A percentile compares a stretch with the other conserved stretches of the same genome.
These are phyloP conservation scores for Neopestalotiopsis rosae DNA, from an alignment of 2,329 filamentous ascomycete genomes.

Conservation along the genomic window DNA sequence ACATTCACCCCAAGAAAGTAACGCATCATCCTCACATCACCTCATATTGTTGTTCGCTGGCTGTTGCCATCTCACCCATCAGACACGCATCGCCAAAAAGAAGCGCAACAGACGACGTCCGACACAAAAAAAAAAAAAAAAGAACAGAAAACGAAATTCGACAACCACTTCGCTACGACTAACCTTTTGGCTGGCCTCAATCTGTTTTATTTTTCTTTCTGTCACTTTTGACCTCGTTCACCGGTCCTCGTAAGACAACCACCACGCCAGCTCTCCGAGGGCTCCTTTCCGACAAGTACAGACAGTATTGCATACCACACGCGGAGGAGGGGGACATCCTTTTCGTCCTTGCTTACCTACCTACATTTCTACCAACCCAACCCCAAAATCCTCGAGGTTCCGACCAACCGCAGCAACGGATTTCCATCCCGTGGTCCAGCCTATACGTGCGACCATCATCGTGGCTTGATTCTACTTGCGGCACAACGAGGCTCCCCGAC, in stretches of 20 bases:
- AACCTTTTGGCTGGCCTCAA: not conserved
- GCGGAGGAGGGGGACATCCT: not conserved
- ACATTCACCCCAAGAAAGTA: slow-evolving; percentile 1
- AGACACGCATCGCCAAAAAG: not conserved
- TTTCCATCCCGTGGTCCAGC: slow-evolving; percentile 9
- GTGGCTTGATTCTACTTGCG: slow-evolving; percentile 11
- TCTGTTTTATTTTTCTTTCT: not conserved
- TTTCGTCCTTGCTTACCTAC: not conserved
- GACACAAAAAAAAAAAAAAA: not conserved
- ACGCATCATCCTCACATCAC: slow-evolving; percentile 2
- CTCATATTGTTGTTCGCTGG: not conserved
- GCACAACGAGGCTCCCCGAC: not conserved
- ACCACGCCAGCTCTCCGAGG: not conserved
- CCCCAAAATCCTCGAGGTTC: not conserved
- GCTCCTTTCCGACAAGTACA: not conserved
- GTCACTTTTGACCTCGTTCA: not conserved
- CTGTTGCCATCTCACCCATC: not conserved
- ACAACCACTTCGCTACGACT: not conserved
- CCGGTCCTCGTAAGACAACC: not conserved
- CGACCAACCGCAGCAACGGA: slow-evolving; percentile 15
- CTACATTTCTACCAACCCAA: not conserved
- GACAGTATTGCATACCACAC: not conserved
- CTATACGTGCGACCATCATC: slow-evolving; percentile 10
- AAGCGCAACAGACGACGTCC: not conserved
- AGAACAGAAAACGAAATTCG: not conserved